Percentiles rank a stretch among this genome's conserved stretches.
Evolutionary conservation across 352 stramenopile genomes (phyloP).

Genomic region (Proteromonas lacertae): DNA sequence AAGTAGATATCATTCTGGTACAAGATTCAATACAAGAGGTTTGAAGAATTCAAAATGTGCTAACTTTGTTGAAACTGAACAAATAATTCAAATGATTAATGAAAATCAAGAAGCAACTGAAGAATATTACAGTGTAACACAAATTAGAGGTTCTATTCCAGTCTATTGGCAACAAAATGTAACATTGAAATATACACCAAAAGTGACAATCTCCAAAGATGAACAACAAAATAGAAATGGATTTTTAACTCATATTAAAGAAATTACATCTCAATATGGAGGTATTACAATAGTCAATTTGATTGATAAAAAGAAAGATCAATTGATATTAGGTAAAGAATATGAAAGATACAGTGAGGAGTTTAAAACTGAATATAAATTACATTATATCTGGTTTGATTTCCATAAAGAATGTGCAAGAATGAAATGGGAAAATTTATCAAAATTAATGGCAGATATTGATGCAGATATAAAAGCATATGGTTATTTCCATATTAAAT

Average conservation of each 20-base stretch:
- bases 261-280: slow-evolving; percentile 2
- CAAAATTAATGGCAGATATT: slow-evolving; percentile 43
- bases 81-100: slow-evolving; percentile 30
- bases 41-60: slow-evolving; percentile 43
- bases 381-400: slow-evolving; percentile 72
- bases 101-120: slow-evolving; percentile 12
- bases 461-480: slow-evolving; percentile 30
- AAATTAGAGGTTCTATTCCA: slow-evolving; percentile 74
- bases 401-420: slow-evolving; percentile 81
- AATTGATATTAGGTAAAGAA: slow-evolving; percentile 44
- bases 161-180: slow-evolving; percentile 49
- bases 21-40: slow-evolving; percentile 53
- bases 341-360: slow-evolving; percentile 21
- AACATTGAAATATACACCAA: slow-evolving; percentile 61
- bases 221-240: slow-evolving; percentile 14
- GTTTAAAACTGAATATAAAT: slow-evolving; percentile 1
- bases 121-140: slow-evolving; percentile 40
- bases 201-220: slow-evolving; percentile 28
- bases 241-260: slow-evolving; percentile 15
- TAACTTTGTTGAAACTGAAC: slow-evolving; percentile 77
- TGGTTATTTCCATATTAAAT: slow-evolving; percentile 12
- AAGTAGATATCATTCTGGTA: background rate
- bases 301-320: slow-evolving; percentile 64
- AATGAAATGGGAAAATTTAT: slow-evolving; percentile 41
- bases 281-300: slow-evolving; percentile 56